phyloP scores from a whole-genome alignment of 805 yeast genomes.

The Lipomyces yamadae region DNA sequence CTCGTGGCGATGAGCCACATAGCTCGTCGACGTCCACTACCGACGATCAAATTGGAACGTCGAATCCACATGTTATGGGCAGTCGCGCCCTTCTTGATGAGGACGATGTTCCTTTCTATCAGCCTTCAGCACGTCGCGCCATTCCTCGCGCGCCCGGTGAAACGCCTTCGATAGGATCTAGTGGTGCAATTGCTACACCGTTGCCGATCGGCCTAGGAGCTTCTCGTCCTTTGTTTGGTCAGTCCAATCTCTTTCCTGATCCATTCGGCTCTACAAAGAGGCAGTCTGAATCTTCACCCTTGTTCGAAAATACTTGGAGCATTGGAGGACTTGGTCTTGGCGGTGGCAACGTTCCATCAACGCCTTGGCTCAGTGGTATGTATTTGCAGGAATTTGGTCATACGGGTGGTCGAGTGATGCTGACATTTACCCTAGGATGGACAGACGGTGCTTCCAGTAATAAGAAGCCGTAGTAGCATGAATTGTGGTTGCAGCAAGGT shows the following conservation, averaged over 20 bases:
- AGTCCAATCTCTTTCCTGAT: constrained; percentile 32
- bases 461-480: not conserved
- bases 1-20: constrained; percentile 25
- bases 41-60: constrained; percentile 4
- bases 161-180: not conserved
- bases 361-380: constrained; percentile 20
- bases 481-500: not conserved
- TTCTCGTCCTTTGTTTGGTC: constrained; percentile 15
- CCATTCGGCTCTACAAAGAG: constrained; percentile 11
- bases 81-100: constrained; percentile 30
- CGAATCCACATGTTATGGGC: constrained; percentile 29
- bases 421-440: not conserved
- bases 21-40: constrained; percentile 16
- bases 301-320: constrained; percentile 27
- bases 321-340: constrained; percentile 24
- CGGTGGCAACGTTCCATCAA: constrained; percentile 7
- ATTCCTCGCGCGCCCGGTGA: constrained; percentile 1
- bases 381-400: not conserved
- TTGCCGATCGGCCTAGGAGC: constrained; percentile 1
- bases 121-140: constrained; percentile 26
- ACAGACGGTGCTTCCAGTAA: not conserved
- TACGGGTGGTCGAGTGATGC: not conserved
- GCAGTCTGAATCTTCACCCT: constrained; percentile 4
- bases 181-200: constrained; percentile 8
- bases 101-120: constrained; percentile 23